Evolutionary conservation across 192 early-diverging fungal species (phyloP).

Genomic region (Backusella westeae): DNA sequence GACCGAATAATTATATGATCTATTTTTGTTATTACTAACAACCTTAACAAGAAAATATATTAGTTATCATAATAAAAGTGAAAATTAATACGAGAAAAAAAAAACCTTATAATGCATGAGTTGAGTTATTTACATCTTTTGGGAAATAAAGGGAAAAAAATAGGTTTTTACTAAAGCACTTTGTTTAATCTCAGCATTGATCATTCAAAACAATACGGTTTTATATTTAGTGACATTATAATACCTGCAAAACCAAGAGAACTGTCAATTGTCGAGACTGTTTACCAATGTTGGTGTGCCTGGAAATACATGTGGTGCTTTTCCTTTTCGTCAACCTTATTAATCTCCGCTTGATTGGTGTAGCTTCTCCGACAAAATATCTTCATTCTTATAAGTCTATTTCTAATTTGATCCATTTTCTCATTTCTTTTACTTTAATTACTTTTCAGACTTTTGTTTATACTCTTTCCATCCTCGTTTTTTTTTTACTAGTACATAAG

Average conservation of each 20-base stretch:
- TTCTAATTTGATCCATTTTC: not conserved
- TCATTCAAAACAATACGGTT: not conserved
- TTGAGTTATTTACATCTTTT: not conserved
- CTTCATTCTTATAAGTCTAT: conserved; percentile 11
- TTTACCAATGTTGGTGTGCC: conserved; percentile 2
- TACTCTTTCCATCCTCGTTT: not conserved
- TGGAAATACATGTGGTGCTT: conserved; percentile 13
- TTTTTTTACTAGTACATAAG: not conserved
- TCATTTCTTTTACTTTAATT: conserved; percentile 2
- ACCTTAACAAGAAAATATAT: not conserved
- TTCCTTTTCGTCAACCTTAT: conserved; percentile 4
- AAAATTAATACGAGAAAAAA: not conserved
- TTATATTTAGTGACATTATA: conserved; percentile 1
- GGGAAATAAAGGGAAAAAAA: not conserved
- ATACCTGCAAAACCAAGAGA: not conserved
- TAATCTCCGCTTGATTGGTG: not conserved
- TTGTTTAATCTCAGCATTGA: not conserved
- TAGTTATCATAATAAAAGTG: not conserved
- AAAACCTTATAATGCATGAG: not conserved
- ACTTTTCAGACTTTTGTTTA: not conserved
- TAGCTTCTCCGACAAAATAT: not conserved
- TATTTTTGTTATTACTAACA: not conserved
- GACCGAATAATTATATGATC: not conserved
- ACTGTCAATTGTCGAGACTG: conserved; percentile 3
- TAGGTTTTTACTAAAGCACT: not conserved